Conservation (phyloP, 1,139 yeast species). For the Protomyces arabidopsidicola region DNA sequence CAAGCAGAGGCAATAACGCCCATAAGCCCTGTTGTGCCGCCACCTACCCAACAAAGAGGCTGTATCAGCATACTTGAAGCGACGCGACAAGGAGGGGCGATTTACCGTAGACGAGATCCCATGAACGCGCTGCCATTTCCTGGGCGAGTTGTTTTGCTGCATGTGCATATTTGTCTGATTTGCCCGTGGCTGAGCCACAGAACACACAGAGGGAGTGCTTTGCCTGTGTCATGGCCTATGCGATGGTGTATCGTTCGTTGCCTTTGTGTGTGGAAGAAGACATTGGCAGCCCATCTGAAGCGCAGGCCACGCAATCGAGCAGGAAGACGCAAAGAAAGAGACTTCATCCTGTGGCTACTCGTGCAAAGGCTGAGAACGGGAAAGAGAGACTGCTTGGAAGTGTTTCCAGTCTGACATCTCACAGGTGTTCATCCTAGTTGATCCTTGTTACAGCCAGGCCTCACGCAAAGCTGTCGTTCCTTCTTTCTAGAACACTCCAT, state of each 20-base stretch:
- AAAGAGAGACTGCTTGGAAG: no score
- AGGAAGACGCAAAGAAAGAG: no score
- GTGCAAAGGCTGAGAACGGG: no score
- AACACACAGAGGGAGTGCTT: constrained; percentile 11
- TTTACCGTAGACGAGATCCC: constrained; percentile 60
- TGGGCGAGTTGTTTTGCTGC: constrained; percentile 17
- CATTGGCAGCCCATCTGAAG: no score
- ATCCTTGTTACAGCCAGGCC: no score
- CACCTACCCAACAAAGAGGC: constrained; percentile 38
- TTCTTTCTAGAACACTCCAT: no score
- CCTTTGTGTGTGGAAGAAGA: neutral
- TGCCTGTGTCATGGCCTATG: neutral
- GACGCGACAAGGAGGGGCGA: neutral
- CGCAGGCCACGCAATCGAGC: no score
- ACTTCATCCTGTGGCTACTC: no score
- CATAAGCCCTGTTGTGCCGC: constrained; percentile 77
- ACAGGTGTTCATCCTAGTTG: no score
- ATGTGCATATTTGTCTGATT: constrained; percentile 12
- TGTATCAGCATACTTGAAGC: neutral
- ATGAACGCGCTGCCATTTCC: constrained; percentile 10
- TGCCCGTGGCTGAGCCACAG: constrained; percentile 28
- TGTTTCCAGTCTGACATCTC: no score
- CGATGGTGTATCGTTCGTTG: neutral
- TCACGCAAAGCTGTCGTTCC: no score
- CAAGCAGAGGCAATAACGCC: constrained; percentile 77